Conservation (phyloP, 2,329 filamentous ascomycete species). For the Tolypocladium guangdongense region DNA sequence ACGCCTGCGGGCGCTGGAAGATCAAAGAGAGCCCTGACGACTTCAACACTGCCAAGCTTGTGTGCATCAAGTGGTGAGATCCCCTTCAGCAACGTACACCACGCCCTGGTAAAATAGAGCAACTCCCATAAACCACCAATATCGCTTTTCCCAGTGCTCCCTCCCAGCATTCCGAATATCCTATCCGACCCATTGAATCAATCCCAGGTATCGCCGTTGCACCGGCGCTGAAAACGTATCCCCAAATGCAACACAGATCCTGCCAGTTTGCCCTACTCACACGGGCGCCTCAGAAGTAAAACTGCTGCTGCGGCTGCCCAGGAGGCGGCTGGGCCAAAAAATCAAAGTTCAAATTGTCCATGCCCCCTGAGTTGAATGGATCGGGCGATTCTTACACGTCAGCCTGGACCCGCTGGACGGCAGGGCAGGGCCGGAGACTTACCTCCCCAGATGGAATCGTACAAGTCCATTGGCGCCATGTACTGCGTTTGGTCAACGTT, state of each 20-base stretch:
- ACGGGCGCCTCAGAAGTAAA: conserved; percentile 35
- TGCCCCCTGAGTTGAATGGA: conserved; percentile 40
- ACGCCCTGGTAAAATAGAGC: not conserved
- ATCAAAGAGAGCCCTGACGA: conserved; percentile 35
- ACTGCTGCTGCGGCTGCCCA: conserved; percentile 46
- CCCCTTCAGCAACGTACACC: not conserved
- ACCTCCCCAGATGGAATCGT: conserved; percentile 60
- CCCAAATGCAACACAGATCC: not conserved
- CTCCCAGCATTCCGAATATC: too few species aligned
- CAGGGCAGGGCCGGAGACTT: conserved; percentile 15
- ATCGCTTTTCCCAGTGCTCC: conserved; percentile 4
- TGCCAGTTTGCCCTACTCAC: not conserved
- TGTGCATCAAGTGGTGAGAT: not conserved
- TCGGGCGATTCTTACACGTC: conserved; percentile 41
- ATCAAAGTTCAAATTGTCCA: conserved; percentile 49
- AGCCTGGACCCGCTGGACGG: conserved; percentile 1
- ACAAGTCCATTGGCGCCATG: conserved; percentile 57
- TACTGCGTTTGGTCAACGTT: conserved; percentile 46
- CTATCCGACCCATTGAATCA: not conserved
- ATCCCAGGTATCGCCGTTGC: not conserved
- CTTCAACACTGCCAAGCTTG: not conserved
- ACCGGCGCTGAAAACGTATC: not conserved
- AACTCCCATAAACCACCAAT: too few species aligned
- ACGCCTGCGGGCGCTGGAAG: conserved; percentile 28
- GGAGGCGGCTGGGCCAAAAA: conserved; percentile 49